A percentile compares a stretch with the other conserved stretches of the same genome.
These are phyloP conservation scores for Tulasnella sp. DNA, from an alignment of 768 basidiomycete species.

Conservation along the genomic window DNA sequence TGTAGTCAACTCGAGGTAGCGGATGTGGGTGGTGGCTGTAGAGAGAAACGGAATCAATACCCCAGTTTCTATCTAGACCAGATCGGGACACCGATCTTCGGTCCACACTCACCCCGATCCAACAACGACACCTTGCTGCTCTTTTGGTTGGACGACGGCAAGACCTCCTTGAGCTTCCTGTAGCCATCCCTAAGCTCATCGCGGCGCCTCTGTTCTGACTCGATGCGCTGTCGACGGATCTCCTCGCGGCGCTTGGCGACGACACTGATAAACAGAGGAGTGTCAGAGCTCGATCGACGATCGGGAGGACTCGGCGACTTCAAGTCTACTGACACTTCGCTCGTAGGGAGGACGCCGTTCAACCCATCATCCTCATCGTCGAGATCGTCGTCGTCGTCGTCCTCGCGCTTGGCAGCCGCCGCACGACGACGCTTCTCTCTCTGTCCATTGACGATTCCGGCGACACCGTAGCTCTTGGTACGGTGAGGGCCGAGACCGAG, in stretches of 20 bases:
- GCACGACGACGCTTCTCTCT: constrained; percentile 9
- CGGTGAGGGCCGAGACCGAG: constrained; percentile 12
- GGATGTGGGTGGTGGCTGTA: constrained; percentile 72
- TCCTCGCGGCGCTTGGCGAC: constrained; percentile 58
- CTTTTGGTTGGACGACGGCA: constrained; percentile 85
- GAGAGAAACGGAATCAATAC: constrained; percentile 3
- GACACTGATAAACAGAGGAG: constrained; percentile 14
- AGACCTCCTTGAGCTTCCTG: constrained; percentile 77
- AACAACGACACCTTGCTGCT: constrained; percentile 84
- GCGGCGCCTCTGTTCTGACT: constrained; percentile 83
- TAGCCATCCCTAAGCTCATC: constrained; percentile 92
- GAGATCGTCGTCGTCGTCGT: constrained; percentile 32
- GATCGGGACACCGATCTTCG: background rate
- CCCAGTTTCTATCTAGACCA: background rate
- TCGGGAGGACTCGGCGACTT: constrained; percentile 3
- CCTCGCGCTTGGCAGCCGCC: constrained; percentile 5
- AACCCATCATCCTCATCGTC: constrained; percentile 64
- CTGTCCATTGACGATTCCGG: constrained; percentile 15
- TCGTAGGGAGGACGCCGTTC: constrained; percentile 31
- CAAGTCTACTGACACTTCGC: constrained; percentile 39
- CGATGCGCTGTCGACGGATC: constrained; percentile 84
- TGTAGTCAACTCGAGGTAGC: constrained; percentile 72
- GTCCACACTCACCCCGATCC: constrained; percentile 54
- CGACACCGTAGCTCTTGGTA: constrained; percentile 14
- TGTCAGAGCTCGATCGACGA: constrained; percentile 13